phyloP scores from a whole-genome alignment of 129 eudicot genomes.

The Flaveria bidentis region DNA sequence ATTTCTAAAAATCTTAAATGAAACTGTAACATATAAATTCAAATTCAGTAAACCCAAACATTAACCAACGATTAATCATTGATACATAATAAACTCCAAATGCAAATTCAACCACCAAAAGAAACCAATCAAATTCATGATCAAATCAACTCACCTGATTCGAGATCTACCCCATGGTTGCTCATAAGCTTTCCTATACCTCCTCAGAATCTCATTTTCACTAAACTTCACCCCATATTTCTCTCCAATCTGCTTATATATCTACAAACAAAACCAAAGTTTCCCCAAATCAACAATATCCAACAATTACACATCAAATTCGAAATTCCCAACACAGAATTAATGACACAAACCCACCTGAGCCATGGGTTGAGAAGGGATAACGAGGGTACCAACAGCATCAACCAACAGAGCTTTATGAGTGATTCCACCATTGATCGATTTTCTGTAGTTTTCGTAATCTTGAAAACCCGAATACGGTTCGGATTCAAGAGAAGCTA shows the following conservation, averaged over 20 bases:
- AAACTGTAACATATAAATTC: neutral
- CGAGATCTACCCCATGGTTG: conserved; percentile 98
- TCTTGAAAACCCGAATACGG: conserved; percentile 54
- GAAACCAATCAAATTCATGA: neutral
- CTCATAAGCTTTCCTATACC: conserved; percentile 91
- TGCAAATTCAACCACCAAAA: neutral
- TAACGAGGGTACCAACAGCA: conserved; percentile 94
- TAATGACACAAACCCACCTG: conserved; percentile 45
- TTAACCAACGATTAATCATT: neutral
- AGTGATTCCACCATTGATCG: conserved; percentile 83
- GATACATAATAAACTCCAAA: neutral
- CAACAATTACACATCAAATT: neutral
- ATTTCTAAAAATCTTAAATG: neutral
- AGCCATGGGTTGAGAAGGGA: conserved; percentile 98
- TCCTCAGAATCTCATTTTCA: conserved; percentile 71
- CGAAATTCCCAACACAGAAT: too few relatives aligned
- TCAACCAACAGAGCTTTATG: conserved; percentile 94
- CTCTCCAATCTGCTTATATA: conserved; percentile 88
- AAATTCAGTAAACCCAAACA: too few relatives aligned
- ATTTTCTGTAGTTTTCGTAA: conserved; percentile 79
- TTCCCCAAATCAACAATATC: neutral
- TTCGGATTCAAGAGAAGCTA: conserved; percentile 38
- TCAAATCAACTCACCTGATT: conserved; percentile 58
- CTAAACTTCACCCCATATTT: conserved; percentile 87
- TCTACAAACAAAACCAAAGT: conserved; percentile 45